phyloP scores from a whole-genome alignment of 2,329 filamentous ascomycete species.

The Fusarium siculi region DNA sequence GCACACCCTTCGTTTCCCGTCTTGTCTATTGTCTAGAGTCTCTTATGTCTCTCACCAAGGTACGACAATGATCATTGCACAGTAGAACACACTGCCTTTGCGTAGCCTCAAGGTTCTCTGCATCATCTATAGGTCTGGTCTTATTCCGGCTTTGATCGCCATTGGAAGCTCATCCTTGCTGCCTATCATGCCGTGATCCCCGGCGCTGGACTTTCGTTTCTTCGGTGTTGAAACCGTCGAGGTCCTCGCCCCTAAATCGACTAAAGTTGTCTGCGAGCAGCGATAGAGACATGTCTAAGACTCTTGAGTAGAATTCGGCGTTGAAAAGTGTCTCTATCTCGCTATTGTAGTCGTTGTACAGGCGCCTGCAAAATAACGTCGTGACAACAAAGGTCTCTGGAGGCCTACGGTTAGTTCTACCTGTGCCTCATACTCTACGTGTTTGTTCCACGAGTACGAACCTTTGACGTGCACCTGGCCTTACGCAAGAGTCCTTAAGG shows the following conservation, averaged over 20 bases:
- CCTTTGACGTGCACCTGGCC: conserved; percentile 20
- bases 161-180: conserved; percentile 11
- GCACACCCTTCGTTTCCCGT: conserved; percentile 42
- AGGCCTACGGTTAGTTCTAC: conserved; percentile 30
- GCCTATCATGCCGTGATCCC: conserved; percentile 28
- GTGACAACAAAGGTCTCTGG: conserved; percentile 18
- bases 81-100: conserved; percentile 26
- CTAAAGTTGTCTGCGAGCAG: too few relatives aligned
- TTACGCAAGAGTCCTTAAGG: neutral
- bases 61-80: conserved; percentile 13
- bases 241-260: too few relatives aligned
- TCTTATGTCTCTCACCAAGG: conserved; percentile 31
- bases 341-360: conserved; percentile 14
- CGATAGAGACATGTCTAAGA: too few relatives aligned
- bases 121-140: conserved; percentile 38
- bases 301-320: neutral
- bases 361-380: conserved; percentile 10
- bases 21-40: conserved; percentile 34
- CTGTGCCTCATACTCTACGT: conserved; percentile 19
- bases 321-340: neutral
- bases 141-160: conserved; percentile 9
- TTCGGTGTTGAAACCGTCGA: neutral
- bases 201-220: conserved; percentile 15
- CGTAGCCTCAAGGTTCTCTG: conserved; percentile 34
- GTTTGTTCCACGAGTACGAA: conserved; percentile 33